A percentile compares a stretch with the other conserved stretches of the same genome.
These are phyloP conservation scores for Colletotrichum camelliae DNA, from an alignment of 2,329 filamentous ascomycete species.

Conservation along the genomic window DNA sequence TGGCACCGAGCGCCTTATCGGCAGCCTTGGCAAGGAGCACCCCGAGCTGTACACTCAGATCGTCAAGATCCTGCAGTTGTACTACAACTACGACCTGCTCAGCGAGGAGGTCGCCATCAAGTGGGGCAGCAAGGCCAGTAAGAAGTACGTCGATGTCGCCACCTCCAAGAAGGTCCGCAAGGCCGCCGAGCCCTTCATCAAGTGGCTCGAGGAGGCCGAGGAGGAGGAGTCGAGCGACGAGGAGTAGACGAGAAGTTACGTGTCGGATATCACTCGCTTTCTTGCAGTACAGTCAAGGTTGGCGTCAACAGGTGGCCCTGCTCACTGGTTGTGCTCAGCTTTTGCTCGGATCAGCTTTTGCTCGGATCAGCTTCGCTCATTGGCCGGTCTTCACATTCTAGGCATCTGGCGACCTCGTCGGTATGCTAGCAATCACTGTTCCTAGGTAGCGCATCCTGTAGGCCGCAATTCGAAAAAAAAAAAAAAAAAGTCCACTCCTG, in stretches of 20 bases:
- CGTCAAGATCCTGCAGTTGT: constrained; percentile 84
- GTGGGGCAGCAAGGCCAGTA: constrained; percentile 95
- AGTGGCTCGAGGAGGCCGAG: constrained; percentile 90
- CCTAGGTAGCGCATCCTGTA: constrained; percentile 4
- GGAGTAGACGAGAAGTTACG: constrained; percentile 37
- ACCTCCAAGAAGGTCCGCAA: constrained; percentile 49
- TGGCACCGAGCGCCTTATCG: constrained; percentile 91
- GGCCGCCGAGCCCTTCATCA: constrained; percentile 90
- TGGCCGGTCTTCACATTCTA: not conserved
- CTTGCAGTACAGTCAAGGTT: not conserved
- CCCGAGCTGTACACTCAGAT: constrained; percentile 78
- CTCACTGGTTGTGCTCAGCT: not conserved
- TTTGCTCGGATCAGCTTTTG: not conserved
- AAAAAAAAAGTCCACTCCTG: not conserved
- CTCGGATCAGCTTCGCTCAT: not conserved
- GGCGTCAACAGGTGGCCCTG: not conserved
- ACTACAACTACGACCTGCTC: constrained; percentile 90
- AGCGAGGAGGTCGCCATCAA: constrained; percentile 86
- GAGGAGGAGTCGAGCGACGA: constrained; percentile 71
- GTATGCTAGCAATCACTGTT: not conserved
- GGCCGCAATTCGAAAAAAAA: not conserved
- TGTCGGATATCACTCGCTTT: not conserved
- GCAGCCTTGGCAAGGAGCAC: constrained; percentile 72
- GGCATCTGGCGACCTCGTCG: not conserved
- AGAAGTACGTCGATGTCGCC: constrained; percentile 75